Conservation (phyloP, 495 filamentous ascomycete species). For the Astrothelium macrocarpum region DNA sequence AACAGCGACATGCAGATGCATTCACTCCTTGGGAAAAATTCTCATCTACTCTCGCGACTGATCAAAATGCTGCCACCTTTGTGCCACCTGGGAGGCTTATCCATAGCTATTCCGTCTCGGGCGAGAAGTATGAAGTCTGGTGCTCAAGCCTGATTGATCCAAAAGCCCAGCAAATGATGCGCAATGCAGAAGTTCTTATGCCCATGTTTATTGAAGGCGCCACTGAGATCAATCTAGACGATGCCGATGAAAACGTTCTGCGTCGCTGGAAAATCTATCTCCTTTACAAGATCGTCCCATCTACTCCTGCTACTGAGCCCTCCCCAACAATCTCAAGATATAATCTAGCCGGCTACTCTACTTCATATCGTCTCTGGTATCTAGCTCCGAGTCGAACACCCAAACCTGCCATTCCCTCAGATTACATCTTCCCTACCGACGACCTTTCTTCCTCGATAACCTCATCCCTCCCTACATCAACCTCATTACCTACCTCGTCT, state of each 20-base stretch:
- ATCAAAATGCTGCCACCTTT: constrained; percentile 26
- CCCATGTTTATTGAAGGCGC: constrained; percentile 89
- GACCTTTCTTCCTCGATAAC: constrained; percentile 14
- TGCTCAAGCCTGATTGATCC: constrained; percentile 46
- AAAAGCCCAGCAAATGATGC: constrained; percentile 53
- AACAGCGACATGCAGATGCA: neutral
- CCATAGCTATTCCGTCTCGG: constrained; percentile 41
- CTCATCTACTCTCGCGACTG: neutral
- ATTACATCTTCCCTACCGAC: neutral
- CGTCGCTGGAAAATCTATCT: constrained; percentile 86
- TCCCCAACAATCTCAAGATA: constrained; percentile 47
- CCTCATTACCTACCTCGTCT: constrained; percentile 35
- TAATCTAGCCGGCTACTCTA: constrained; percentile 74
- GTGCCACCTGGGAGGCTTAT: constrained; percentile 51
- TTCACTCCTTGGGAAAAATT: neutral
- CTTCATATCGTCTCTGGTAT: constrained; percentile 68
- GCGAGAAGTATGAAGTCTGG: constrained; percentile 53
- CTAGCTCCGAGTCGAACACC: neutral
- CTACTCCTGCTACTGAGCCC: constrained; percentile 35
- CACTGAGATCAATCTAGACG: constrained; percentile 57
- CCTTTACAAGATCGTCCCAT: constrained; percentile 49
- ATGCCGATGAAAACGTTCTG: constrained; percentile 60
- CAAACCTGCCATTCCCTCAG: constrained; percentile 13
- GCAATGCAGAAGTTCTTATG: constrained; percentile 73
- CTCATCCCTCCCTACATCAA: constrained; percentile 33